Evolutionary conservation across 805 yeast genomes (phyloP), one percentile per base, ranked within the genome.

Genomic region (Candida vartiovaarae): DNA sequence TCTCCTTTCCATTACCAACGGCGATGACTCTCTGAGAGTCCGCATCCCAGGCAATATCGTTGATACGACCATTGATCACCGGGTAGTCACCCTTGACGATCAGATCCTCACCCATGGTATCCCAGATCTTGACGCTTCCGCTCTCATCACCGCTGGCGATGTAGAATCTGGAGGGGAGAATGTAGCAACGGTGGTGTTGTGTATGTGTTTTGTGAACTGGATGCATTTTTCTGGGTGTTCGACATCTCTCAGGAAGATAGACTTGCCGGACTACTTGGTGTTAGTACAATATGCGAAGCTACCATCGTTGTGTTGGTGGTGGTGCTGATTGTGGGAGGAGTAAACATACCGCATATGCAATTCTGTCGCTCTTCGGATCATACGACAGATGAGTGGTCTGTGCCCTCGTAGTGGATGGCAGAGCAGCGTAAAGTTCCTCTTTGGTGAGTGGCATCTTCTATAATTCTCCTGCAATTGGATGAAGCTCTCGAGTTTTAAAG

Each of bases 101-200:
- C 42, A 80, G 74, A 23, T 54, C 72, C 31, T 75, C 77, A 20
- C 75, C 73, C 25, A 72, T 74, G 28, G 72, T 63, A 55, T 88
- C 95, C 96, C 98, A 91, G 37, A 93, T 78, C 52, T 84, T 83
- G 36, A 91, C 95, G 47, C 76, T 76, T 28, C 99, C 99, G n/a
- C 82, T 65, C 53, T 80, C 87, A 59, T 91, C 99, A 38, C 96
- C 98, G 3, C 95, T 83, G 2, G 95, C 96, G 29, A 91, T 68
- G 64, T 86, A 91, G 63, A 72, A 83, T 1, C 99, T 9, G 89
- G 80, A 1, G 98, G 96, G 1, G 95, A 72, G 62, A 93, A 88
- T 38, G 78, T 76, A 11, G 93, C 96, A 3, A 82, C 95, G 0
- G 95, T 84, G 34, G 95, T 87, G 24, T 76, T 65, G 34, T 70